Base-by-base conservation (phyloP, 305 asterid species). In the Rubia peregrina region DNA sequence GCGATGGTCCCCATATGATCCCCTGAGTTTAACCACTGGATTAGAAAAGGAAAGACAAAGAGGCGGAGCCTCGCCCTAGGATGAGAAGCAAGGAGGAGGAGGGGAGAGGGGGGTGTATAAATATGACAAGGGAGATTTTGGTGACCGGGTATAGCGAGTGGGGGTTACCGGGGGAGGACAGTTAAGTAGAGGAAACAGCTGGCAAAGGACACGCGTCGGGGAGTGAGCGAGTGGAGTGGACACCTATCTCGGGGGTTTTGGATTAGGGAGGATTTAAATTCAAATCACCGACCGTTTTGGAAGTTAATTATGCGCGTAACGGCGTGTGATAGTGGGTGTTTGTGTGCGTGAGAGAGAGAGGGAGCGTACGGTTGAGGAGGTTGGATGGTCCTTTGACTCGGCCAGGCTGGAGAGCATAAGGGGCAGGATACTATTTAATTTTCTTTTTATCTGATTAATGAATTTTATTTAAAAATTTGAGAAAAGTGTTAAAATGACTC, bases 261-360 rank as follows among this genome's bases (percentile, higher is more conserved):
- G 55, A 48, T 63, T 53, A 66, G 9, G 70, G 71, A 61, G 13
- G 75, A 63, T 43, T 68, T 68, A 76, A 79, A 24, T 79, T 77
- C 76, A 80, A 82, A 87, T 77, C 86, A 83, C 87, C 89, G 91
- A 86, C 91, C 91, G 87, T 85, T 87, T 85, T 81, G 88, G 92
- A 85, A 87, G 92, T 85, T 87, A 84, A 85, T 82, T 70, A n/a
- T 16, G 14, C 0, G 76, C 61, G 71, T 67, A 55, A 69, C 48
- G 73, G 73, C 51, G 73, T 11, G 73, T 38, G 53, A n/a, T n/a
- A 16, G n/a, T 30, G 71, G 14, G 61, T 49, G 57, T 0, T 8
- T 0, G 22, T 4, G 57, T 4, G 57, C 16, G 49, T 0, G 44
- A 5, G 44, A 4, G 49, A 9, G 17, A 16, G 24, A 26, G 3